Evolutionary conservation across 768 basidiomycete species (phyloP), one percentile per base, ranked within the genome.

Genomic region (Paxillus ammoniavirescens): DNA sequence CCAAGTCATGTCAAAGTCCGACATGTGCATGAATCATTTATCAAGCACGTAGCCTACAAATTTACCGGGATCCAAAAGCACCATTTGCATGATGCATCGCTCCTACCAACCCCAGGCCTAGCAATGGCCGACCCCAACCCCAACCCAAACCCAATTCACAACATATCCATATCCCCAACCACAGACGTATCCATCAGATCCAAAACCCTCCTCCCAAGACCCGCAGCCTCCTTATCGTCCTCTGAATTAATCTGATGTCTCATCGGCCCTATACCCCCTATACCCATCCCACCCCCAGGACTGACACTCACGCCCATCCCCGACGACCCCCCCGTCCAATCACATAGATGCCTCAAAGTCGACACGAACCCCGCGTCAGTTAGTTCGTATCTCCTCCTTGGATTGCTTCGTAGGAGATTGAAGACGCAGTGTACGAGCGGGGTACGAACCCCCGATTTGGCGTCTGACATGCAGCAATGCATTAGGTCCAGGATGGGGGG

Each of bases 401-500:
- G 65, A 28, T 77, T 74, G 3, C 69, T 68, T 52, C 72, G 69
- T 0, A 82, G 79, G 8, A 91, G 77, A 54, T 82, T 77, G 14
- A 80, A 67, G 3, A 91, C 76, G 54, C 83, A 85, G 1, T 75
- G 68, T 0, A 85, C 80, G 1, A 86, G 82, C 0, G 86, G 87
- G 6, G 78, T 69, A 18, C 87, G 79, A 1, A 84, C 77, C 8
- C 81, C 80, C 0, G 80, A 73, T 37, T 79, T 81, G 0, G 78
- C 74, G 37, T 87, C 82, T 0, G 81, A 77, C n/a, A 91, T 77
- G 41, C 82, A 82, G 6, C 64, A 58, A n/a, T 80, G 80, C 0
- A 91, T 70, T 2, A 80, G 74, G 10, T 65, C 63, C 4, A 91
- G 77, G 6, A 91, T 72, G 5, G 72, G 70, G 0, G 79, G 71